These are phyloP conservation scores for Amniculicola lignicola DNA, from an alignment of 495 filamentous ascomycete species.

Conservation along the genomic window DNA sequence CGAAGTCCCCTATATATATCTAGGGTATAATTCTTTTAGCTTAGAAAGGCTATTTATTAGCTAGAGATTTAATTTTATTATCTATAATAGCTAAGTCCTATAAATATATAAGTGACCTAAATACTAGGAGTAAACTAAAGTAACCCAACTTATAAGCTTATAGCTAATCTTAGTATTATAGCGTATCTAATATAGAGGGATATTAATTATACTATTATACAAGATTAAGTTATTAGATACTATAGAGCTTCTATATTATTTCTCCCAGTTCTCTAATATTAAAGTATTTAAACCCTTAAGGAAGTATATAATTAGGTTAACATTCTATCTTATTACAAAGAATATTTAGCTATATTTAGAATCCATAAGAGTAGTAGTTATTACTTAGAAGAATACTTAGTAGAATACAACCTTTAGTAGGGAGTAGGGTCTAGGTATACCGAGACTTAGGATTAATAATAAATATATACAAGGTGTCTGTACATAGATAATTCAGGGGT, in stretches of 20 bases:
- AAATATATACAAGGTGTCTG: too few species aligned
- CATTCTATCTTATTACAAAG: slow-evolving; percentile 57
- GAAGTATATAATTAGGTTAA: slow-evolving; percentile 47
- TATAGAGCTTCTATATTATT: slow-evolving; percentile 43
- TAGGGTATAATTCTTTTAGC: slow-evolving; percentile 46
- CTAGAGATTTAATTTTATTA: slow-evolving; percentile 50
- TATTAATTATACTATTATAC: slow-evolving; percentile 52
- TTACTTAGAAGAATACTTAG: not conserved
- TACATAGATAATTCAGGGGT: too few species aligned
- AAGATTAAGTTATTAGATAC: slow-evolving; percentile 47
- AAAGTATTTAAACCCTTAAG: slow-evolving; percentile 49
- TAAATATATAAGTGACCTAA: slow-evolving; percentile 45
- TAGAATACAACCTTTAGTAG: not conserved
- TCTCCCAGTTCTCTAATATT: slow-evolving; percentile 48
- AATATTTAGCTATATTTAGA: slow-evolving; percentile 38
- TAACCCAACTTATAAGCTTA: slow-evolving; percentile 40
- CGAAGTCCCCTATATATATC: slow-evolving; percentile 45
- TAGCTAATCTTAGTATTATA: slow-evolving; percentile 52
- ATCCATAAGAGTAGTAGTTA: not conserved
- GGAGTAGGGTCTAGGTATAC: not conserved
- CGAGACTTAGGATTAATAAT: not conserved
- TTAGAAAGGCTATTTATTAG: slow-evolving; percentile 32
- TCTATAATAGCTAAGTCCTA: slow-evolving; percentile 59
- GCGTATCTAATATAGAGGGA: slow-evolving; percentile 47
- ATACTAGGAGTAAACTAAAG: slow-evolving; percentile 48